Evolutionary conservation across 1,284 basidiomycete genomes (phyloP), one percentile per base, ranked within the genome.

Genomic region (Cerioporus squamosus): DNA sequence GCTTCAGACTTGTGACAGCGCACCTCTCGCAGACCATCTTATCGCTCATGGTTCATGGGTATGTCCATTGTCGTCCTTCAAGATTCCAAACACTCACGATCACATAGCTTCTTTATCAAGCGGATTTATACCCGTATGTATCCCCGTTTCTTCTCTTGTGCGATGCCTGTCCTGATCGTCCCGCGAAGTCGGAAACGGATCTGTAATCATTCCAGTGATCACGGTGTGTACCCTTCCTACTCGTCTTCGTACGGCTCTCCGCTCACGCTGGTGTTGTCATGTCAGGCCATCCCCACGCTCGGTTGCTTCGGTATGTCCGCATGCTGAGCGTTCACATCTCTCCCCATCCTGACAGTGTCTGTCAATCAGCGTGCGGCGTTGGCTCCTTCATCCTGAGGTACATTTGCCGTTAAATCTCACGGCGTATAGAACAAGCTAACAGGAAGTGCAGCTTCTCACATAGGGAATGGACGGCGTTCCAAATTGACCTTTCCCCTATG

Each of bases 61-160:
- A 23, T n/a, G 55, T 52, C n/a, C 20, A 18, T 15, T 5, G 17
- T 8, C 10, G 5, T 4, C 4, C 8, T n/a, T 33, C 8, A 24
- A 26, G 29, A 23, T 18, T 18, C 18, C 10, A 17, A 12, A 12
- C 6, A 18, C 18, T 14, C 15, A 20, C 40, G 6, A 9, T 4
- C 8, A 18, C 4, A 18, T 22, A 58, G 56, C 22, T 53, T 53
- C 42, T 58, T 49, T 40, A 53, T 53, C n/a, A 12, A 46, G 22
- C 31, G 56, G 24, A 51, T 58, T 2, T 58, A 51, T 51, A 58
- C 48, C 10, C 44, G 56, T 58, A 18, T 17, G 55, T 57, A 8
- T 0, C 18, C 7, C 36, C 18, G 10, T 17, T 6, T 10, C 12
- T 17, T 18, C 5, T 36, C 5, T 17, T 40, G 15, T 18, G 24